Conservation (phyloP, 768 basidiomycete genomes). For the Phaffia australis region DNA sequence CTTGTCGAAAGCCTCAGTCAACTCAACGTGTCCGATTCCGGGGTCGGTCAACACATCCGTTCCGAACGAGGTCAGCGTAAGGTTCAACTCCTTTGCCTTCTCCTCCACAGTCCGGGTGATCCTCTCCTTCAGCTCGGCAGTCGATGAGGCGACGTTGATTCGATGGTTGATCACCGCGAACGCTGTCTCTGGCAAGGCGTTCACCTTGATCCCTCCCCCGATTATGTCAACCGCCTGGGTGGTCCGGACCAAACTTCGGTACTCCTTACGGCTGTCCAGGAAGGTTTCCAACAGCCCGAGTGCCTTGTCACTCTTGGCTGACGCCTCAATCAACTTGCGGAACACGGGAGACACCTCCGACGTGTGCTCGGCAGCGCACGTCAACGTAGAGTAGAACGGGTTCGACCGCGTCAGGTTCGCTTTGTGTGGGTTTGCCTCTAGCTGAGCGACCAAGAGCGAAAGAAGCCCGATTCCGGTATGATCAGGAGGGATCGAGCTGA, state of each 20-base stretch:
- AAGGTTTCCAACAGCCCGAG: slow-evolving; percentile 2
- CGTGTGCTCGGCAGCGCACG: slow-evolving; percentile 1
- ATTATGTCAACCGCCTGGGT: slow-evolving; percentile 20
- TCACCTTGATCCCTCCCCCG: slow-evolving; percentile 32
- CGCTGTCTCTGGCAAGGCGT: slow-evolving; percentile 32
- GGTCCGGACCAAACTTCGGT: not conserved
- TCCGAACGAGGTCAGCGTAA: slow-evolving; percentile 32
- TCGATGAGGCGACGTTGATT: slow-evolving; percentile 33
- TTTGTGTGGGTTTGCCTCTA: slow-evolving; percentile 11
- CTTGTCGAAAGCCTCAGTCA: slow-evolving; percentile 30
- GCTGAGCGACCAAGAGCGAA: slow-evolving; percentile 5
- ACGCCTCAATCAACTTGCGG: not conserved
- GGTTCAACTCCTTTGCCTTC: slow-evolving; percentile 30
- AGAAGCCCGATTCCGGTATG: slow-evolving; percentile 15
- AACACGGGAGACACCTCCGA: not conserved
- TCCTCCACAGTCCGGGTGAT: slow-evolving; percentile 27
- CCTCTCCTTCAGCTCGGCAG: slow-evolving; percentile 30
- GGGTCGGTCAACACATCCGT: slow-evolving; percentile 25
- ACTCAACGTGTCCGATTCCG: slow-evolving; percentile 26
- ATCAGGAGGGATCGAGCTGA: not conserved
- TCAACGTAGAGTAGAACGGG: slow-evolving; percentile 1
- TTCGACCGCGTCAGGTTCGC: slow-evolving; percentile 8
- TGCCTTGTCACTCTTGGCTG: slow-evolving; percentile 4
- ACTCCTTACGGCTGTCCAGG: not conserved
- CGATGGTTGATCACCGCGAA: slow-evolving; percentile 35